Base-by-base conservation (phyloP, 2,329 filamentous ascomycete genomes). In the Curvularia spicifera region DNA sequence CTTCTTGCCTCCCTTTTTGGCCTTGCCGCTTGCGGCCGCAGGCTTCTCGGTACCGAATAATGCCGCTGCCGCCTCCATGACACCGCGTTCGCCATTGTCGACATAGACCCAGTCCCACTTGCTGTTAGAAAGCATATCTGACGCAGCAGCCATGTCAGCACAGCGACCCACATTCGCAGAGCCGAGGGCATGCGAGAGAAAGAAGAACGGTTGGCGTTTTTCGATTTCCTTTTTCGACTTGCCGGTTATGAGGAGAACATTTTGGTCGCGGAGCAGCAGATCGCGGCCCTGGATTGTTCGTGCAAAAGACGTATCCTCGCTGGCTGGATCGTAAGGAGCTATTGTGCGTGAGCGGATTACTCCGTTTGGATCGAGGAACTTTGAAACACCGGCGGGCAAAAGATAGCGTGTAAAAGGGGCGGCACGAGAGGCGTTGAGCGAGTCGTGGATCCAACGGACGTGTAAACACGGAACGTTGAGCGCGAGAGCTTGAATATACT, bases 401-500 rank as follows among this genome's bases (percentile, higher is more conserved):
- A 97, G 84, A 70, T 97, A 98, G 0, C 88, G 85, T 7, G 84
- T 80, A 90, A 93, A 97, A 51, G 90, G 85, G 0, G 96, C 78
- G 0, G 94, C 77, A 7, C 78, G 72, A 5, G 82, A 80, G 31
- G 85, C 85, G 0, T 82, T 76, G 3, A 94, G 76, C 61, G 91
- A 97, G 49, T 90, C 85, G 26, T 85, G 83, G 47, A 96, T 81
- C 94, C 95, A 99, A 53, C 89, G 88, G 5, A 87, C 85, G 5
- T 91, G 89, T 1, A 99, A 82, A 69, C 93, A 97, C 0, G 95
- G 95, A 0, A 99, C 78, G 0, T 91, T 92, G 0, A 99, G 84
- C 0, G 95, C 93, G 2, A 99, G 84, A 0, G 95, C 95, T 78
- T 98, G 93, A 83, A 98, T 91, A 75, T 95, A 97, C 74, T 98